A percentile compares a stretch with the other conserved stretches of the same genome.
phyloP scores from a whole-genome alignment of 73 alveolate genomes.

The Breviolum minutum region DNA sequence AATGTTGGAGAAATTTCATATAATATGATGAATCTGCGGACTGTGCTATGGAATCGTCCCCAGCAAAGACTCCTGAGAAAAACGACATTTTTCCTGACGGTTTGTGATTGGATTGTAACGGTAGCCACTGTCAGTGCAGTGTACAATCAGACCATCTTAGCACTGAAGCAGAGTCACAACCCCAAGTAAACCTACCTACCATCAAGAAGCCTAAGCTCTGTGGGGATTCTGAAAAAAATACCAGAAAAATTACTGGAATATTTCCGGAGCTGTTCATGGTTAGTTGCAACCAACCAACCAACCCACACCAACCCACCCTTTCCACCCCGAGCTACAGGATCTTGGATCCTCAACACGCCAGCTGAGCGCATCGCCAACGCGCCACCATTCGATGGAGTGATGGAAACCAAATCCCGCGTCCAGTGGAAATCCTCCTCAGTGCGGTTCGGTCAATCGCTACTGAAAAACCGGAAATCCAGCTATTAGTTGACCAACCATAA shows the following conservation, averaged over 20 bases:
- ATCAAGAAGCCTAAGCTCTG: background rate
- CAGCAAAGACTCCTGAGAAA: no score
- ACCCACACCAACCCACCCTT: background rate
- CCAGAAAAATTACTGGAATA: no score
- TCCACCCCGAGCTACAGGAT: background rate
- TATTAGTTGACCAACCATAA: background rate
- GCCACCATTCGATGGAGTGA: background rate
- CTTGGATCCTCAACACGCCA: constrained; percentile 27
- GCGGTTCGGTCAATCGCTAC: background rate
- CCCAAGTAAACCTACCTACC: no score
- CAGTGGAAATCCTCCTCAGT: constrained; percentile 42
- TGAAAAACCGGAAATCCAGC: background rate
- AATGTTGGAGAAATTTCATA: no score
- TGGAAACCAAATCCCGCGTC: background rate
- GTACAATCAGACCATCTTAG: background rate
- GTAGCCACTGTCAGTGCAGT: no score
- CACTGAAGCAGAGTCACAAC: background rate
- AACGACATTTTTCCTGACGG: no score
- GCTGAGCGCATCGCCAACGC: background rate
- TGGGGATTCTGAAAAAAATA: no score
- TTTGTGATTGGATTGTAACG: no score
- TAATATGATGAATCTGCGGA: no score
- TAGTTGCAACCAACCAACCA: background rate
- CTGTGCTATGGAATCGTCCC: no score
- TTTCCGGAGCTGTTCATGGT: no score